Evolutionary conservation across 257 asterid species (phyloP), one percentile per base, ranked within the genome.

Genomic region (Cruciata laevipes): DNA sequence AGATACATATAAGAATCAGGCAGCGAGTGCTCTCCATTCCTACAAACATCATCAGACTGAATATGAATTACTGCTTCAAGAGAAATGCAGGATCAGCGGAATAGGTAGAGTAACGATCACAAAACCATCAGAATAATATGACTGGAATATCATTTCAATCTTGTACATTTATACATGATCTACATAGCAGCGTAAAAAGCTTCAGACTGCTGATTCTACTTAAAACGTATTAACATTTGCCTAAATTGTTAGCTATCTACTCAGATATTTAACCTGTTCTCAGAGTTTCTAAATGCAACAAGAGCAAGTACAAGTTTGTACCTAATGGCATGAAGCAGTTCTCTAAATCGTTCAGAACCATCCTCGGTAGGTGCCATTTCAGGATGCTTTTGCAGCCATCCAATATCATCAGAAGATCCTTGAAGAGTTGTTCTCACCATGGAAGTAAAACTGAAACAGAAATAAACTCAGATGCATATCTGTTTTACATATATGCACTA

Each of bases 351-450:
- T 73, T 78, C 83, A 62, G 98, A 86, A 73, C 98, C 98, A 78
- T 90, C 98, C 81, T 78, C 77, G 63, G 84, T 89, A 8, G 90
- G 88, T 74, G 92, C 87, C 91, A 85, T 82, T 70, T 77, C 90
- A 30, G 91, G 86, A 68, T 83, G 85, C 63, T 68, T 69, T 77
- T 88, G 97, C 71, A 93, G 70, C 98, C 98, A 93, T 49, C 98
- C 98, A 72, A 93, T 90, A 74, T 90, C 98, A 80, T 81, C 87
- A 65, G 95, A 85, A 70, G 98, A 93, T 53, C 98, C 98, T 66
- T 52, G 87, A 73, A 88, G 80, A 58, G 96, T 80, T 77, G 42
- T 86, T 62, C 78, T 51, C 25, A 87, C 76, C 69, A 94, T 86
- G 32, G 83, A 81, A 65, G 78, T 68, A 69, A 85, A 8, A 47